Conservation (phyloP, 2,329 filamentous ascomycete species). For the Beauveria australis region DNA sequence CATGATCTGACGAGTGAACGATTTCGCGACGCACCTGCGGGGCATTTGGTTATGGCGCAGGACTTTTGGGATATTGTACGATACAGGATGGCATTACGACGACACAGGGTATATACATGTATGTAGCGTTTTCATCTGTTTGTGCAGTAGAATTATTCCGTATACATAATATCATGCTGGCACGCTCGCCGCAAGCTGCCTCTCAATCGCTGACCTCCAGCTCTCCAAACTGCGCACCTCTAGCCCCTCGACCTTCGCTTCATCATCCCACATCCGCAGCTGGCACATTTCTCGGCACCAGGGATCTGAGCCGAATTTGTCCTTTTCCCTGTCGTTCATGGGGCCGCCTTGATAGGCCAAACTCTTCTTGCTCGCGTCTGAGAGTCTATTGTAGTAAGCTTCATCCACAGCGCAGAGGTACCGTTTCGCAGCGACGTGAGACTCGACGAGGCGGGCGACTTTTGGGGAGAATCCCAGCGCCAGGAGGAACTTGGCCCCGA, state of each 20-base stretch:
- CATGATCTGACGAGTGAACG: no score
- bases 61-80: no score
- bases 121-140: no score
- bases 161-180: no score
- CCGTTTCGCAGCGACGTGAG: conserved; percentile 15
- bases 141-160: no score
- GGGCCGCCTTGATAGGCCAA: conserved; percentile 14
- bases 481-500: conserved; percentile 12
- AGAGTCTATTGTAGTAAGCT: conserved; percentile 12
- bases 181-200: no score
- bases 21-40: no score
- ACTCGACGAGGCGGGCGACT: conserved; percentile 14
- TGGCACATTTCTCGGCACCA: conserved; percentile 16
- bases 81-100: no score
- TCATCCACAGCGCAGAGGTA: conserved; percentile 16
- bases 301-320: conserved; percentile 6
- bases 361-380: conserved; percentile 15
- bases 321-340: conserved; percentile 11
- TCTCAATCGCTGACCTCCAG: no score
- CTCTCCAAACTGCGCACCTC: no score
- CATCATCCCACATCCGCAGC: conserved; percentile 15
- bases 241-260: conserved; percentile 10
- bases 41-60: no score
- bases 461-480: conserved; percentile 14
- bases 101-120: no score